Percentiles rank a stretch among this genome's conserved stretches.
These are phyloP conservation scores for Tricladium varicosporioides DNA, from an alignment of 2,329 filamentous ascomycete species.

Conservation along the genomic window DNA sequence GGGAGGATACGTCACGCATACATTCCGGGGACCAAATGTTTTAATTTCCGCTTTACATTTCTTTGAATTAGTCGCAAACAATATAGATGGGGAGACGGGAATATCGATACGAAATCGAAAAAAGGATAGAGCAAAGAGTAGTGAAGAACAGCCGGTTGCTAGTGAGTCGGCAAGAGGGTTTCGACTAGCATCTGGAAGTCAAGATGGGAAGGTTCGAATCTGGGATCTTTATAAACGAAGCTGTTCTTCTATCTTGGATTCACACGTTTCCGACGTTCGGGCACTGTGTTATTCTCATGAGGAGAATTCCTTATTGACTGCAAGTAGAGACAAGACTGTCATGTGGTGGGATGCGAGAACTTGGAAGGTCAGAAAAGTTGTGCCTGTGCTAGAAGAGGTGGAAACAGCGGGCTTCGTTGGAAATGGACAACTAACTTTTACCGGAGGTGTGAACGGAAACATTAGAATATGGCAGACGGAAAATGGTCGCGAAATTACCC, in stretches of 20 bases:
- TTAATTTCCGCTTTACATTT: constrained; percentile 89
- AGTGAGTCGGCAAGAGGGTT: constrained; percentile 59
- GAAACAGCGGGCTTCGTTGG: constrained; percentile 80
- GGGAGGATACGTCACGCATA: constrained; percentile 89
- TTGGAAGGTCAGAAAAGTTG: constrained; percentile 79
- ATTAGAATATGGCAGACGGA: constrained; percentile 81
- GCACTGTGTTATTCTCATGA: constrained; percentile 76
- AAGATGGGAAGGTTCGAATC: constrained; percentile 87
- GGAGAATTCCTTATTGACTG: constrained; percentile 76
- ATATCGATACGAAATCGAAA: constrained; percentile 43
- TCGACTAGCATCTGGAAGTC: constrained; percentile 83
- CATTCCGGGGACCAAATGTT: constrained; percentile 88
- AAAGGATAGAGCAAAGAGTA: constrained; percentile 40
- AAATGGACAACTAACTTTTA: constrained; percentile 71
- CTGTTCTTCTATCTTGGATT: constrained; percentile 77
- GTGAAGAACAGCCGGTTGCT: constrained; percentile 44
- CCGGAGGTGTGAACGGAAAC: constrained; percentile 79
- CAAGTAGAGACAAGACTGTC: constrained; percentile 87
- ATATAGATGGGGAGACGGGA: constrained; percentile 37
- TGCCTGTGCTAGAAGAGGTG: constrained; percentile 81
- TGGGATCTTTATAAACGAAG: constrained; percentile 89
- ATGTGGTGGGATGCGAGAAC: constrained; percentile 86
- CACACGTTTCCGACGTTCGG: constrained; percentile 93
- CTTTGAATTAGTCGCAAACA: constrained; percentile 66
- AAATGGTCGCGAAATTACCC: constrained; percentile 74